Base-by-base conservation (phyloP, 495 filamentous ascomycete species). In the Annulohypoxylon nitens region DNA sequence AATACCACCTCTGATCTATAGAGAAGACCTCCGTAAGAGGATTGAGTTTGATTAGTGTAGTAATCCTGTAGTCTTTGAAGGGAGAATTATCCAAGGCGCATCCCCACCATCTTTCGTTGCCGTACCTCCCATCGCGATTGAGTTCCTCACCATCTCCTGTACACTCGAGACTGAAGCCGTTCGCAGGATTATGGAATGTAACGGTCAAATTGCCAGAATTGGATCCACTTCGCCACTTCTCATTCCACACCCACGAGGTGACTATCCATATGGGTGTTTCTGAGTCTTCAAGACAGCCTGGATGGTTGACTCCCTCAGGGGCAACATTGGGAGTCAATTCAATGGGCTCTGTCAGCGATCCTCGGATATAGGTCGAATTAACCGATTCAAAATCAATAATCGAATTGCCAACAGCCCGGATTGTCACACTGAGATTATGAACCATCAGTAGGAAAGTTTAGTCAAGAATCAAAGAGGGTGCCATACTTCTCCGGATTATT, bases 281-380 rank as follows among this genome's bases (percentile, higher is more conserved):
- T 7, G 72, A 75, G 0, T 51, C 48, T 14, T 71, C 72, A 51
- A 75, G 57, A 45, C 72, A 75, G 18, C 51, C 67, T 6, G 72
- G 67, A 26, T 70, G 43, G 53, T 75, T 75, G 4, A 75, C 72
- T 6, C 72, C 72, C 33, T 75, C 67, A 4, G 72, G 72, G 16
- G 72, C 67, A 3, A 75, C 72, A n/a, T 71, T 67, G 2, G 72
- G 72, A n/a, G 62, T 75, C n/a, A 75, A 30, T 16, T 66, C 67
- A 25, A 75, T 67, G 0, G 72, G 72, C 63, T 75, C 72, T 1
- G 51, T 62, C 8, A 75, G 51, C 8, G 63, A 70, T 37, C 72
- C 72, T 43, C 64, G 64, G 34, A 75, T 64, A 34, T 43, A 53
- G 2, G 43, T 64, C n/a, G 62, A 61, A 30, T 63, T 62, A 6